Evolutionary conservation across 495 filamentous ascomycete genomes (phyloP).

Genomic region (Penicillium nucicola): DNA sequence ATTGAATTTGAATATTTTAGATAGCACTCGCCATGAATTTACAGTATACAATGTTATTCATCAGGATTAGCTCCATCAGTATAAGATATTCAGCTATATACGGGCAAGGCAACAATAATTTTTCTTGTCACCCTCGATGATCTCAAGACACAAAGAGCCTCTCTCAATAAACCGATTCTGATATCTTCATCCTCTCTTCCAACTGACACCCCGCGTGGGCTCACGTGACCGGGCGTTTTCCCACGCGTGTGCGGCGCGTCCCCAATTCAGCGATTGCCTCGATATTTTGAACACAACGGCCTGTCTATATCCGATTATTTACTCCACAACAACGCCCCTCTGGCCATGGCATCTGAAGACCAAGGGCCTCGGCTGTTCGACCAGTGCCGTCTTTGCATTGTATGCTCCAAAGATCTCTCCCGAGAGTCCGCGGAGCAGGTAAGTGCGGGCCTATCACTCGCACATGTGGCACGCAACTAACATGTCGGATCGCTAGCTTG

Average conservation of each 20-base stretch:
- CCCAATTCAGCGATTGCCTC: not conserved
- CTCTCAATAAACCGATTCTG: too few species aligned
- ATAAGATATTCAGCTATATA: too few species aligned
- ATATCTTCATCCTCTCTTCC: too few species aligned
- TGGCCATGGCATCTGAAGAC: constrained; percentile 29
- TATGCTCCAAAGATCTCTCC: constrained; percentile 47
- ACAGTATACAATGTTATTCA: too few species aligned
- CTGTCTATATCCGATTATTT: not conserved
- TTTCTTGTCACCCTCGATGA: too few species aligned
- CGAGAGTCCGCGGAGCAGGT: constrained; percentile 44
- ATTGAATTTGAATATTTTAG: too few species aligned
- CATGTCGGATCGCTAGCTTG: constrained; percentile 19
- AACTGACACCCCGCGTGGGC: not conserved
- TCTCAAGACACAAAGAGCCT: too few species aligned
- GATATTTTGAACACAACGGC: not conserved
- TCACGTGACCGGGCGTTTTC: constrained; percentile 7
- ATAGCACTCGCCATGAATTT: too few species aligned
- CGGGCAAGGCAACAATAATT: too few species aligned
- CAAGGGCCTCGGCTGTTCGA: constrained; percentile 39
- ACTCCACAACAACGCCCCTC: not conserved
- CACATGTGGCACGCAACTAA: constrained; percentile 4
- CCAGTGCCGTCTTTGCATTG: constrained; percentile 40
- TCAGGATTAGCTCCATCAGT: too few species aligned
- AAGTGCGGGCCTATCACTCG: constrained; percentile 8
- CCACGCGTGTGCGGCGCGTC: constrained; percentile 6